phyloP scores from a whole-genome alignment of 2,329 filamentous ascomycete genomes.

The Blastomyces gilchristii region DNA sequence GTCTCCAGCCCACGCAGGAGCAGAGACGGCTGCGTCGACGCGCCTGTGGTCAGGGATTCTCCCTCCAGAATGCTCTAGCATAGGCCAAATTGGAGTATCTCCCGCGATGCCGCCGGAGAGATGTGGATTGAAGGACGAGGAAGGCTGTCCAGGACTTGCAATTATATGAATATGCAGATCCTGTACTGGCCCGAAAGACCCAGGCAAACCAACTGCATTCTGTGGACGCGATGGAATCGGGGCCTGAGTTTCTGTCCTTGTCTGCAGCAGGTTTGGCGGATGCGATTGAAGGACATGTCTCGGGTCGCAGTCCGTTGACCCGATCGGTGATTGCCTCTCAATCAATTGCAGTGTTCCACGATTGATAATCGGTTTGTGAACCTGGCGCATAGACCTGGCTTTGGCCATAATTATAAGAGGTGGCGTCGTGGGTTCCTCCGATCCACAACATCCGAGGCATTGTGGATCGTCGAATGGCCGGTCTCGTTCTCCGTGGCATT shows the following conservation, averaged over 20 bases:
- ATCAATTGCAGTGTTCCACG: not conserved
- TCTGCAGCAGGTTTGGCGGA: not conserved
- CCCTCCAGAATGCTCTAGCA: not conserved
- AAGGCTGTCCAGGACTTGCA: not conserved
- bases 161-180: not conserved
- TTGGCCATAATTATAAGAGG: not conserved
- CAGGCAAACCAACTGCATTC: not conserved
- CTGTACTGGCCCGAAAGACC: not conserved
- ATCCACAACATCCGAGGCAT: not conserved
- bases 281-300: not conserved
- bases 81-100: not conserved
- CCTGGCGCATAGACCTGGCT: not conserved
- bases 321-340: not conserved
- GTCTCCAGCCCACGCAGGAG: not conserved
- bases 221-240: not conserved
- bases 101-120: not conserved
- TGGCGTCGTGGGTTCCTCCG: not conserved
- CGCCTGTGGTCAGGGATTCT: not conserved
- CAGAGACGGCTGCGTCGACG: not conserved
- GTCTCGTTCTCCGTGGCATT: not conserved
- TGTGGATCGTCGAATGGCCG: not conserved
- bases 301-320: not conserved
- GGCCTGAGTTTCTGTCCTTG: not conserved
- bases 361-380: not conserved
- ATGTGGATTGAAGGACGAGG: not conserved